Percentiles rank a stretch among this genome's conserved stretches.
Conservation (phyloP, 345 rosid species). For the Camelina sativa region DNA sequence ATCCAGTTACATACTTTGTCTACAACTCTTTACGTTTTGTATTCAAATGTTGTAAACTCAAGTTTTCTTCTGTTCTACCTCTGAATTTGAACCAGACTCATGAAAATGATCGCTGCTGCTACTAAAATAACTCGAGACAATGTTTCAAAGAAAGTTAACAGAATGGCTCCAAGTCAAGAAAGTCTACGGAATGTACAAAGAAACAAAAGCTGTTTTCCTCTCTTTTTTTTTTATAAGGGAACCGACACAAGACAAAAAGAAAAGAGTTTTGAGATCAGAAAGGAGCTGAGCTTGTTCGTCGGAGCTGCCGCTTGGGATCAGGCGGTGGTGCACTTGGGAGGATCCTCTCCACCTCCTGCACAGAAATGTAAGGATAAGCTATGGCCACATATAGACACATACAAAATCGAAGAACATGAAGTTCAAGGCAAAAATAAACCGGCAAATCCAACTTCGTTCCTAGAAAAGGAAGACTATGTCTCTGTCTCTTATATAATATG, state of each 20-base stretch:
- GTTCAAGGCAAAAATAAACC: neutral
- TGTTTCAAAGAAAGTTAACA: slow-evolving; percentile 31
- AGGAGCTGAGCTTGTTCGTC: slow-evolving; percentile 70
- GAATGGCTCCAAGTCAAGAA: slow-evolving; percentile 36
- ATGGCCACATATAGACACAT: neutral
- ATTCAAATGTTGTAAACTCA: slow-evolving; percentile 3
- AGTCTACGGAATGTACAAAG: slow-evolving; percentile 43
- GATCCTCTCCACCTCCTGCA: slow-evolving; percentile 71
- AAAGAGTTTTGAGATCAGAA: slow-evolving; percentile 35
- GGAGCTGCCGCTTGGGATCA: slow-evolving; percentile 67
- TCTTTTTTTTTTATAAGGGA: slow-evolving; percentile 26
- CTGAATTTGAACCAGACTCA: neutral
- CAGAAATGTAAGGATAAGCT: neutral
- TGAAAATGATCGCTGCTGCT: slow-evolving; percentile 2
- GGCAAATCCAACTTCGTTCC: slow-evolving; percentile 9
- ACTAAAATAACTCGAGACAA: slow-evolving; percentile 13
- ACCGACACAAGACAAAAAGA: slow-evolving; percentile 25
- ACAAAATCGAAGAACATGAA: neutral
- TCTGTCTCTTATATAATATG: neutral
- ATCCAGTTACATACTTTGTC: neutral
- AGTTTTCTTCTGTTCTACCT: neutral
- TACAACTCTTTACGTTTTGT: slow-evolving; percentile 13
- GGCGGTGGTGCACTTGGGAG: slow-evolving; percentile 63
- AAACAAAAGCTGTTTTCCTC: slow-evolving; percentile 41
- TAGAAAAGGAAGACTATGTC: neutral